A percentile compares a stretch with the other conserved stretches of the same genome.
These are phyloP conservation scores for Ascoidea tarda DNA, from an alignment of 805 yeast genomes.

Conservation along the genomic window DNA sequence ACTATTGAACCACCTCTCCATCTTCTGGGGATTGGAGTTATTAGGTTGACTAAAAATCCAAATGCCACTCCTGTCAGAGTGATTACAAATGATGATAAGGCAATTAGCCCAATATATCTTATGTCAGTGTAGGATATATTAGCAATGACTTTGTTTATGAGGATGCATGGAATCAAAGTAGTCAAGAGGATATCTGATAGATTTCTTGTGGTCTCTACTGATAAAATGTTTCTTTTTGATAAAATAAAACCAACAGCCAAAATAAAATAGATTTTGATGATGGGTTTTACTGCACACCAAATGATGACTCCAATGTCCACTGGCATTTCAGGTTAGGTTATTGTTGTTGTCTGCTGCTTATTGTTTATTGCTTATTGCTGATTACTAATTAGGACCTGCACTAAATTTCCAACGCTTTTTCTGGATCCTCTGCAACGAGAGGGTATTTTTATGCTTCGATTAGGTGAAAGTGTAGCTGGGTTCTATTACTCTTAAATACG, in stretches of 20 bases:
- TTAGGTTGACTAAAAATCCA: conserved; percentile 22
- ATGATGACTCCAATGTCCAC: not conserved
- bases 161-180: conserved; percentile 50
- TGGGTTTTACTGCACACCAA: conserved; percentile 45
- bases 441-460: no score
- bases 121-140: conserved; percentile 51
- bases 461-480: no score
- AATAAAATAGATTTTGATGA: conserved; percentile 57
- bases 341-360: no score
- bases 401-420: no score
- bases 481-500: no score
- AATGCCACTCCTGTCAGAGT: conserved; percentile 34
- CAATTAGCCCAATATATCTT: conserved; percentile 53
- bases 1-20: conserved; percentile 63
- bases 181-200: conserved; percentile 51
- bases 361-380: no score
- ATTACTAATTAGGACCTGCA: no score
- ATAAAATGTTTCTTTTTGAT: conserved; percentile 42
- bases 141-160: conserved; percentile 47
- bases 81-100: conserved; percentile 34
- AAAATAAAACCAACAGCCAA: conserved; percentile 46
- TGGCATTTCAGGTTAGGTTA: no score
- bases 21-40: conserved; percentile 37
- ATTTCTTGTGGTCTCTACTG: conserved; percentile 46
- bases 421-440: no score